phyloP scores from a whole-genome alignment of 352 stramenopile genomes.

The Phytophthora rubi region DNA sequence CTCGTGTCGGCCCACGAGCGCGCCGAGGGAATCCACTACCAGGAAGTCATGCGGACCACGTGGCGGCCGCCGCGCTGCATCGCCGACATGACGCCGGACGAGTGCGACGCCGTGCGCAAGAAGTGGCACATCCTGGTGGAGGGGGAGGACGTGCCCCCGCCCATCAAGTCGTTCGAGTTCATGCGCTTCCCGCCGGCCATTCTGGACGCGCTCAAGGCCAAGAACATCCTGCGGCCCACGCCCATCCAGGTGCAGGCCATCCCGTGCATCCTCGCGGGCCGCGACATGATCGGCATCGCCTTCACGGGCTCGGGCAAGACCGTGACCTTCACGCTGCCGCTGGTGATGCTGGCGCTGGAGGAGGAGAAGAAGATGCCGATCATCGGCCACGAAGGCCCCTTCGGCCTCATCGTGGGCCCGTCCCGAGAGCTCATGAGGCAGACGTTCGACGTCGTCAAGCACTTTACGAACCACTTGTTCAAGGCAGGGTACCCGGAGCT shows the following conservation, averaged over 20 bases:
- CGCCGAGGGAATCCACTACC: constrained; percentile 93
- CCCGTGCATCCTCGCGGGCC: constrained; percentile 95
- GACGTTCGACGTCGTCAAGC: constrained; percentile 97
- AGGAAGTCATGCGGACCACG: constrained; percentile 88
- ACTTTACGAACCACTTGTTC: constrained; percentile 90
- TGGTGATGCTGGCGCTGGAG: constrained; percentile 97
- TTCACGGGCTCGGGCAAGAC: constrained; percentile 99
- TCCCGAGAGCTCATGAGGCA: constrained; percentile 98
- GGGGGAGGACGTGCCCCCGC: constrained; percentile 95
- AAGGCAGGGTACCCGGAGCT: constrained; percentile 82
- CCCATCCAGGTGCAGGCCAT: constrained; percentile 99
- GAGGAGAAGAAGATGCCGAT: constrained; percentile 96
- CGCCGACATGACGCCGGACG: constrained; percentile 81
- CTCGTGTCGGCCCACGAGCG: constrained; percentile 94
- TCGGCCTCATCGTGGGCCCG: constrained; percentile 97
- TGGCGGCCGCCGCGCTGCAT: constrained; percentile 93
- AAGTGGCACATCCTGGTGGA: constrained; percentile 99
- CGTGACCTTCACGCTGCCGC: constrained; percentile 96
- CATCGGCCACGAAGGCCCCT: constrained; percentile 94
- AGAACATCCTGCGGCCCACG: constrained; percentile 97
- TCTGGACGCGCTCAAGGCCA: constrained; percentile 91
- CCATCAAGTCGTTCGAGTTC: constrained; percentile 97
- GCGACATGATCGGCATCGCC: constrained; percentile 99
- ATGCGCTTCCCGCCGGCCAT: constrained; percentile 97
- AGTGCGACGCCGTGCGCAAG: constrained; percentile 92